Conservation (phyloP, 1,139 yeast genomes). For the Hansenula lynferdii region DNA sequence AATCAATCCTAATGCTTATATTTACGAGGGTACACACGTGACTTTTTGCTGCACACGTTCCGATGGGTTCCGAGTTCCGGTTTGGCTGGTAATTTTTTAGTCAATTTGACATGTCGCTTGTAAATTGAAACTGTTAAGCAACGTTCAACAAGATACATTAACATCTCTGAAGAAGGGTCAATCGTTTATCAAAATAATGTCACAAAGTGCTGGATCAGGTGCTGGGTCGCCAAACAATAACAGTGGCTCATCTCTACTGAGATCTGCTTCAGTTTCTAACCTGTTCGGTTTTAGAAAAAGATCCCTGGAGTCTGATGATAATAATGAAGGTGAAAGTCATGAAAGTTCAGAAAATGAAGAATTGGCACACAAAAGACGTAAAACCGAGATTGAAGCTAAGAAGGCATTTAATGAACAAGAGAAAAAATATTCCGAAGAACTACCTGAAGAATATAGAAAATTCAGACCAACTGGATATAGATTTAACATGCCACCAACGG, state of each 20-base stretch:
- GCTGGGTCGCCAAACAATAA: background rate
- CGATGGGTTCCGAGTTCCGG: too few relatives aligned
- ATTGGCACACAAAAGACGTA: constrained; percentile 11
- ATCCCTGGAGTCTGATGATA: constrained; percentile 15
- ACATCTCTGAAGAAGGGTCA: too few relatives aligned
- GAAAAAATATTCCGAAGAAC: constrained; percentile 47
- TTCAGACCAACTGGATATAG: constrained; percentile 66
- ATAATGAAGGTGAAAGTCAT: constrained; percentile 4
- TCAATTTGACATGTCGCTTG: too few relatives aligned
- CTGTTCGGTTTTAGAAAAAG: constrained; percentile 18
- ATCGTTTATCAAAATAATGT: too few relatives aligned
- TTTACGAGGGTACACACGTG: too few relatives aligned
- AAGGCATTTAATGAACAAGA: constrained; percentile 43
- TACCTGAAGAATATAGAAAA: constrained; percentile 61
- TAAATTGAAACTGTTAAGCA: too few relatives aligned
- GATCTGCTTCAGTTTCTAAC: constrained; percentile 19
- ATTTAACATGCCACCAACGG: constrained; percentile 79
- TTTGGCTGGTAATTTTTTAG: too few relatives aligned
- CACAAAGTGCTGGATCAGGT: background rate
- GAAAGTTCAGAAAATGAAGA: constrained; percentile 13
- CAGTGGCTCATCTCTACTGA: constrained; percentile 11
- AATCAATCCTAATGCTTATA: too few relatives aligned
- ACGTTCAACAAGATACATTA: too few relatives aligned
- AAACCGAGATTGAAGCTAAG: constrained; percentile 19
- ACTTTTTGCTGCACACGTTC: too few relatives aligned